A percentile compares a stretch with the other conserved stretches of the same genome.
phyloP scores from a whole-genome alignment of 331 rosid species.

The Malus hybrid region DNA sequence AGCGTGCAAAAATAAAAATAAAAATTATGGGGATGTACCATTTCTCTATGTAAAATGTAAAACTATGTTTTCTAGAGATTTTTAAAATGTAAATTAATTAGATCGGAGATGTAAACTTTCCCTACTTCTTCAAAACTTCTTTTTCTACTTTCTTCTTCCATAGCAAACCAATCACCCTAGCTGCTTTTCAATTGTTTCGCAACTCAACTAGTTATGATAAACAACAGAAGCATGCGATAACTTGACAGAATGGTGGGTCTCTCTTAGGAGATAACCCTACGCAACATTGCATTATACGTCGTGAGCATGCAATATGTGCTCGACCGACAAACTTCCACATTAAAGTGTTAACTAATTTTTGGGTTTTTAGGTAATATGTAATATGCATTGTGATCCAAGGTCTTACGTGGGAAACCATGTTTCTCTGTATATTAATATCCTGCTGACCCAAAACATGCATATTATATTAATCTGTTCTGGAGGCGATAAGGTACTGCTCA shows the following conservation, averaged over 20 bases:
- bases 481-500: background rate
- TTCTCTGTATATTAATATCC: background rate
- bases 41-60: background rate
- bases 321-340: background rate
- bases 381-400: background rate
- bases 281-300: background rate
- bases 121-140: too few species aligned
- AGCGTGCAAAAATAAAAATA: background rate
- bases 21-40: background rate
- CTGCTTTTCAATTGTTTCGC: background rate
- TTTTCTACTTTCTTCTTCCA: background rate
- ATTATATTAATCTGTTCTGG: background rate
- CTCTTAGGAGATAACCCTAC: background rate
- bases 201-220: background rate
- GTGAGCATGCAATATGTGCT: background rate
- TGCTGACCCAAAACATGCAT: background rate
- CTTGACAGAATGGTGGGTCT: background rate
- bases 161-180: background rate
- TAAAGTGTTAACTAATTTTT: background rate
- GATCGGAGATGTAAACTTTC: background rate
- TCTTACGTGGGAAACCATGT: conserved; percentile 1
- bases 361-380: background rate
- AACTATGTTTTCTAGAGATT: background rate
- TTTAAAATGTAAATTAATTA: background rate
- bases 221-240: background rate